A percentile compares a stretch with the other conserved stretches of the same genome.
These are phyloP conservation scores for Helianthus annuus DNA, from an alignment of 129 eudicot genomes.

Conservation along the genomic window HanXRQr2.0-SUNRISE NC_035435.2:173380736-173381235, in stretches of 20 bases:
- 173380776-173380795: slow-evolving; percentile 5
- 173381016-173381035: no score
- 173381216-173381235: no score
- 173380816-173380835: slow-evolving; percentile 16
- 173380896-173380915: slow-evolving; percentile 6
- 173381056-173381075: no score
- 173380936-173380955: not conserved
- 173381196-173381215: no score
- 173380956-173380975: no score
- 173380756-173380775: slow-evolving; percentile 16
- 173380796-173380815: slow-evolving; percentile 7
- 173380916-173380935: not conserved
- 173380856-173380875: slow-evolving; percentile 25
- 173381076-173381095: no score
- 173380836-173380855: slow-evolving; percentile 29
- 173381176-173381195: no score
- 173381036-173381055: no score
- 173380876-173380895: slow-evolving; percentile 9
- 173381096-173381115: no score
- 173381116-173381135: no score
- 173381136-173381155: no score
- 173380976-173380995: not conserved
- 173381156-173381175: no score
- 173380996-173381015: not conserved
- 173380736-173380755: not conserved